A percentile compares a stretch with the other conserved stretches of the same genome.
Conservation (phyloP, 163 green algal species). For the Prototheca stagnorum region DNA sequence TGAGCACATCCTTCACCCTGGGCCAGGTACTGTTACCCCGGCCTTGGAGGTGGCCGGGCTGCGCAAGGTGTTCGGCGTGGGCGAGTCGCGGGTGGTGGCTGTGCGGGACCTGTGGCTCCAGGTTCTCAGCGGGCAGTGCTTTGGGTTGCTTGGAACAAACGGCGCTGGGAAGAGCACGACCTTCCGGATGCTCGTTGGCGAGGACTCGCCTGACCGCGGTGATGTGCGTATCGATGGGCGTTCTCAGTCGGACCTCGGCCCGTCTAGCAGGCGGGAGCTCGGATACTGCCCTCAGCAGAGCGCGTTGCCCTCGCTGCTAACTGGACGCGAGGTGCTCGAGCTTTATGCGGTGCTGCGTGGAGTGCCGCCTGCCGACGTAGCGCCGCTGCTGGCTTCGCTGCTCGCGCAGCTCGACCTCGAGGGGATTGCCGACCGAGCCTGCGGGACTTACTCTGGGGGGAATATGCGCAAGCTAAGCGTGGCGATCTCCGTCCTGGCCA, state of each 20-base stretch:
- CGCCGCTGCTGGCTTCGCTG: background rate
- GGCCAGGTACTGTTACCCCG: no score
- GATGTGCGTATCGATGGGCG: conserved; percentile 18
- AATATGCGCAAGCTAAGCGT: conserved; percentile 63
- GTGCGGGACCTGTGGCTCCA: conserved; percentile 56
- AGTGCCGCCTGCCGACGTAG: background rate
- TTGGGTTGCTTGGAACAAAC: conserved; percentile 71
- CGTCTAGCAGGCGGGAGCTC: conserved; percentile 47
- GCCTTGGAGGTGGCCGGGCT: background rate
- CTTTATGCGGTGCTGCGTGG: conserved; percentile 53
- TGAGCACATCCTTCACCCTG: no score
- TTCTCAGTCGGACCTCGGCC: conserved; percentile 22
- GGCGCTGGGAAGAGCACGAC: conserved; percentile 82
- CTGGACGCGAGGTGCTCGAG: conserved; percentile 64
- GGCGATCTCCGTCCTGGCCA: conserved; percentile 53
- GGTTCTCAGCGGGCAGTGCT: conserved; percentile 66
- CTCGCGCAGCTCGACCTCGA: conserved; percentile 34
- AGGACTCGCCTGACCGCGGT: conserved; percentile 33
- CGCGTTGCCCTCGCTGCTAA: conserved; percentile 66
- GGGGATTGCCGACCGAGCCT: conserved; percentile 21
- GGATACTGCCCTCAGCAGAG: conserved; percentile 77
- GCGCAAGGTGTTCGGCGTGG: background rate
- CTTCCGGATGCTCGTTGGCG: conserved; percentile 63
- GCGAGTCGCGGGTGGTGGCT: conserved; percentile 6
- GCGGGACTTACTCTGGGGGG: conserved; percentile 45